Percentiles rank a stretch among this genome's conserved stretches.
These are phyloP conservation scores for Xylaria sp. DNA, from an alignment of 2,329 filamentous ascomycete species.

Conservation along the genomic window DNA sequence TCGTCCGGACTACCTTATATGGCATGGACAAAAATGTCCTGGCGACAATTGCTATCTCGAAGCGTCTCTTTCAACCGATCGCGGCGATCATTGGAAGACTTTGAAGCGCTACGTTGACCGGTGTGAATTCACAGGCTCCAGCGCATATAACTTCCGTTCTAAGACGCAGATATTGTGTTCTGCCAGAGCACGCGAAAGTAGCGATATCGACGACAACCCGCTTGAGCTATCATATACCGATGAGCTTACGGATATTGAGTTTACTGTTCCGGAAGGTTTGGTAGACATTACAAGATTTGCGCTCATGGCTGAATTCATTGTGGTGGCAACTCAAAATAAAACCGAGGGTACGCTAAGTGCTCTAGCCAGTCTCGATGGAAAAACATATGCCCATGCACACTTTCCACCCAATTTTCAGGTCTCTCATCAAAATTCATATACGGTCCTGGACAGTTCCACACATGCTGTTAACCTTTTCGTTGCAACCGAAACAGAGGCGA, in stretches of 20 bases:
- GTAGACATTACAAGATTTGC: constrained; percentile 85
- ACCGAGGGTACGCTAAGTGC: constrained; percentile 77
- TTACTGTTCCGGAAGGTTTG: constrained; percentile 64
- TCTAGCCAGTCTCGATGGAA: constrained; percentile 86
- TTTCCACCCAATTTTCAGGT: constrained; percentile 90
- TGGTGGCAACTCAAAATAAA: constrained; percentile 81
- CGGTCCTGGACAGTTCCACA: constrained; percentile 92
- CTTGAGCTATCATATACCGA: constrained; percentile 80
- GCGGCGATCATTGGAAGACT: constrained; percentile 82
- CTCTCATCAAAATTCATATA: constrained; percentile 83
- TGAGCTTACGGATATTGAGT: constrained; percentile 77
- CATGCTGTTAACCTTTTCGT: constrained; percentile 96
- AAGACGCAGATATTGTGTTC: constrained; percentile 70
- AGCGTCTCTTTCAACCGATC: constrained; percentile 81
- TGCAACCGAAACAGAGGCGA: constrained; percentile 74
- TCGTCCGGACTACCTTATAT: constrained; percentile 90
- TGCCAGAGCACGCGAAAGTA: constrained; percentile 71
- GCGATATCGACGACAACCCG: constrained; percentile 68
- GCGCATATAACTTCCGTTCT: constrained; percentile 64
- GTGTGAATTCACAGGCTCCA: constrained; percentile 85
- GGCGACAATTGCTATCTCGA: constrained; percentile 73
- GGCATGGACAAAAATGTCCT: constrained; percentile 80
- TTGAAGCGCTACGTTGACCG: constrained; percentile 79
- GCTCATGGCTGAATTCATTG: constrained; percentile 96
- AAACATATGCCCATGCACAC: constrained; percentile 80